phyloP scores from a whole-genome alignment of 768 basidiomycete species.

The Punctularia strigosozonata region DNA sequence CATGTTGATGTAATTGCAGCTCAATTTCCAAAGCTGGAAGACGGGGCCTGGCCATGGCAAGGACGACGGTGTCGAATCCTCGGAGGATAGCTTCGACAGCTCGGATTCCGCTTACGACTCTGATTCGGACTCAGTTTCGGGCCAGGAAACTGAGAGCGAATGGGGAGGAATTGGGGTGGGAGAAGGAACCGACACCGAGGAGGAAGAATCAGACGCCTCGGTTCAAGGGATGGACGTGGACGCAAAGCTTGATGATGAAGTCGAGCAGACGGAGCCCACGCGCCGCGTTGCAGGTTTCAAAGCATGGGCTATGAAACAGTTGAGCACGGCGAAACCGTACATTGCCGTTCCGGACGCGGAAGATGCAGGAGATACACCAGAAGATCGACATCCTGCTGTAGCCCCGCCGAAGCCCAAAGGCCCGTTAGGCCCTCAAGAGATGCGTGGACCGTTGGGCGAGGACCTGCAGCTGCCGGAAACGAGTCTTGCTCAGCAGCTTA shows the following conservation, averaged over 20 bases:
- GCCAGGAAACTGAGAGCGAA: conserved; percentile 15
- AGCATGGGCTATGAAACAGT: conserved; percentile 78
- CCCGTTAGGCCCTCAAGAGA: conserved; percentile 35
- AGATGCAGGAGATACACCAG: background rate
- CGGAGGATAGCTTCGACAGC: conserved; percentile 43
- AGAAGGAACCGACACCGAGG: conserved; percentile 7
- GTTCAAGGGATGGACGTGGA: background rate
- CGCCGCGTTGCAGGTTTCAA: conserved; percentile 58
- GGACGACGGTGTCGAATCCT: conserved; percentile 37
- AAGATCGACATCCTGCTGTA: background rate
- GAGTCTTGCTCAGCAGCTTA: conserved; percentile 43
- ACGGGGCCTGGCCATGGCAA: conserved; percentile 17
- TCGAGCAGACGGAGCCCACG: conserved; percentile 17
- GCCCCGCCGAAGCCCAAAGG: conserved; percentile 27
- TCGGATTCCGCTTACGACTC: conserved; percentile 65
- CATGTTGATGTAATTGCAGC: conserved; percentile 14
- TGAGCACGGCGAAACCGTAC: conserved; percentile 37
- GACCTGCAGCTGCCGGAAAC: conserved; percentile 56
- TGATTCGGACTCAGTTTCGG: conserved; percentile 6
- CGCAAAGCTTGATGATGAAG: conserved; percentile 10
- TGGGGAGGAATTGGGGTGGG: conserved; percentile 11
- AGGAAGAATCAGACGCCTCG: conserved; percentile 11
- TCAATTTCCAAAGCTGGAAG: conserved; percentile 42
- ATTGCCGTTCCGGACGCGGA: conserved; percentile 14
- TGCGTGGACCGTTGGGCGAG: conserved; percentile 76